Evolutionary conservation across 2,329 filamentous ascomycete genomes (phyloP), one percentile per base, ranked within the genome.

Genomic region (Hypoxylon sp.): DNA sequence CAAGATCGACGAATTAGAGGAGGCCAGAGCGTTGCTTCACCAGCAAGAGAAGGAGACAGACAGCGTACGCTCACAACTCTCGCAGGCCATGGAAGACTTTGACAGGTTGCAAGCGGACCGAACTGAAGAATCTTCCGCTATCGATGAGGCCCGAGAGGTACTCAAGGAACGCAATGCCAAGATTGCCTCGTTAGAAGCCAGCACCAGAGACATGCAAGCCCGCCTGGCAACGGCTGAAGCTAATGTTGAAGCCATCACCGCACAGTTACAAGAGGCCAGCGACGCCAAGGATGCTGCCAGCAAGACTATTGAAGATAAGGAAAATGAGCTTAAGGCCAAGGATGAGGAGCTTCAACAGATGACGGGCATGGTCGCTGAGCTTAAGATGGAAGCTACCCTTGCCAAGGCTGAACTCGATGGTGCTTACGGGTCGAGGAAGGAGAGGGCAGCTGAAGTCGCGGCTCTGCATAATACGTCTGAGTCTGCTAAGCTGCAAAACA

Each of bases 321-420:
- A 76, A 51, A 82, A 81, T 48, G 79, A 82, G 67, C 80, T 82
- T 65, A 77, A 82, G 33, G 74, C 79, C n/a, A 75, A 78, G 32
- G 76, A 75, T 26, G 73, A 75, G 49, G 72, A 78, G 51, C 74
- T 77, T 42, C 75, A 75, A 64, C 74, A 79, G 58, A 73, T 80
- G 67, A 81, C 81, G 71, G 79, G 80, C 65, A 84, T 83, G 76
- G 83, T 87, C 57, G 83, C 85, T 32, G 85, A 88, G 77, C 80
- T 86, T 73, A 88, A 88, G 81, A 88, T 85, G 55, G 86, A 89
- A 71, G 80, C 87, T 63, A 87, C 86, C 46, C 83, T 88, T 71
- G 84, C 85, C 52, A 84, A 85, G 72, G 87, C 87, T 16, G 87
- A 89, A 75, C 82, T 89, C 28, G 87, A 89, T 67, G 85, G 85